A percentile compares a stretch with the other conserved stretches of the same genome.
phyloP scores from a whole-genome alignment of 2,329 filamentous ascomycete species.

The Dactylellina parvicollis region DNA sequence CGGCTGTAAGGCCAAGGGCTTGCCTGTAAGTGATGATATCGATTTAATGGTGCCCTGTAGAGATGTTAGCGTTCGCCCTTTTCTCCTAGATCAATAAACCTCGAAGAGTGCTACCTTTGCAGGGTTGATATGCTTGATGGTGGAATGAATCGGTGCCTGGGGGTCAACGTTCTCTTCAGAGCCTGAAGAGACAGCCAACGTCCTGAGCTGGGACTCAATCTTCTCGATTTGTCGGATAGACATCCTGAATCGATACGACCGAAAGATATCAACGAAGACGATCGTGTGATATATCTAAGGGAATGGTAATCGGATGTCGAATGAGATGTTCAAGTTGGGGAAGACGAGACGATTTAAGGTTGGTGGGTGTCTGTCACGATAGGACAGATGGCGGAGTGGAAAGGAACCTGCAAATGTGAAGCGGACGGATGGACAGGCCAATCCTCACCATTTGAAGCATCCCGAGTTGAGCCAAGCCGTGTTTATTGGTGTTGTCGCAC shows the following conservation, averaged over 20 bases:
- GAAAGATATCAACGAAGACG: neutral
- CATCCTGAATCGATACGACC: slow-evolving; percentile 50
- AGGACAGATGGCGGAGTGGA: slow-evolving; percentile 6
- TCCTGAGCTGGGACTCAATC: slow-evolving; percentile 56
- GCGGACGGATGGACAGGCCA: slow-evolving; percentile 18
- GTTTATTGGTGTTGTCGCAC: slow-evolving; percentile 14
- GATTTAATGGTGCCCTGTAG: slow-evolving; percentile 45
- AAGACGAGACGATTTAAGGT: neutral
- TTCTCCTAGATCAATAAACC: neutral
- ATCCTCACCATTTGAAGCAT: slow-evolving; percentile 25
- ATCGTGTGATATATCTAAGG: neutral
- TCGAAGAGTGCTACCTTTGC: slow-evolving; percentile 32
- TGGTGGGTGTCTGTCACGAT: neutral
- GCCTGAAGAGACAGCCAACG: slow-evolving; percentile 51
- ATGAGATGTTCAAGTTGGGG: slow-evolving; percentile 3
- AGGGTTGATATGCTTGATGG: slow-evolving; percentile 53
- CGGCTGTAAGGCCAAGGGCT: slow-evolving; percentile 55
- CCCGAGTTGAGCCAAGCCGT: neutral
- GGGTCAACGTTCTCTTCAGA: slow-evolving; percentile 57
- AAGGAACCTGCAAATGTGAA: neutral
- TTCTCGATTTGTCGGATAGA: slow-evolving; percentile 56
- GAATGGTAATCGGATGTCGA: neutral
- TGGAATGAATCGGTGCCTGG: slow-evolving; percentile 37
- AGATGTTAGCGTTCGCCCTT: slow-evolving; percentile 22
- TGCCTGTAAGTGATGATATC: slow-evolving; percentile 58